A percentile compares a stretch with the other conserved stretches of the same genome.
phyloP scores from a whole-genome alignment of 106 monocot genomes.

The Apostasia shenzhenica region DNA sequence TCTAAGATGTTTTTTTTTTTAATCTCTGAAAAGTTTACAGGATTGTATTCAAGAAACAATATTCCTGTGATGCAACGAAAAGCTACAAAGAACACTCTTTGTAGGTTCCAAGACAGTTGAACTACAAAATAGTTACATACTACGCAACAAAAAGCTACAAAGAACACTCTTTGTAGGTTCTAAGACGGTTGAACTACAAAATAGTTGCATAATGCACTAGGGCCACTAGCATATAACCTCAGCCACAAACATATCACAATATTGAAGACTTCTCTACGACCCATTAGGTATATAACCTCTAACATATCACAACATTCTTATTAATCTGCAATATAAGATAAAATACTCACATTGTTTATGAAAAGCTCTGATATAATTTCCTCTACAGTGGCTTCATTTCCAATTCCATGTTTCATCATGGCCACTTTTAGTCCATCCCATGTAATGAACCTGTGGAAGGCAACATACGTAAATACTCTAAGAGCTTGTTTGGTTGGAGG shows the following conservation, averaged over 20 bases:
- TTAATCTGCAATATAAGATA: background rate
- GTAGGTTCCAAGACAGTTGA: background rate
- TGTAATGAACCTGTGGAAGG: conserved; percentile 48
- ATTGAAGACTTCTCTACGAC: too few species aligned
- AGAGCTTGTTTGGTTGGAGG: too few species aligned
- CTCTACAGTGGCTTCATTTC: conserved; percentile 57
- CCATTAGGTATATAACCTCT: background rate
- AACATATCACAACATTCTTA: background rate
- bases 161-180: background rate
- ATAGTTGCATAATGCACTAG: background rate
- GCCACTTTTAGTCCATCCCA: conserved; percentile 71
- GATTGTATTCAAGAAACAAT: too few species aligned
- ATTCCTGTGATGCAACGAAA: too few species aligned
- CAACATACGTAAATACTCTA: background rate
- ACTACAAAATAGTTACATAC: background rate
- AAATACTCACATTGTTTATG: conserved; percentile 52
- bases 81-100: background rate
- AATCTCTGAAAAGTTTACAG: too few species aligned
- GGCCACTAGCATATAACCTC: too few species aligned
- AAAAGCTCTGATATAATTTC: conserved; percentile 90
- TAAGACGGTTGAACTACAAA: background rate
- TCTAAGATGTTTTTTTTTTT: too few species aligned
- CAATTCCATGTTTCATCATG: conserved; percentile 68
- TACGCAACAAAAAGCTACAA: too few species aligned
- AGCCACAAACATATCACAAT: too few species aligned